Evolutionary conservation across 208 protist species (phyloP).

Genomic region (Trypanosoma scelopori): DNA sequence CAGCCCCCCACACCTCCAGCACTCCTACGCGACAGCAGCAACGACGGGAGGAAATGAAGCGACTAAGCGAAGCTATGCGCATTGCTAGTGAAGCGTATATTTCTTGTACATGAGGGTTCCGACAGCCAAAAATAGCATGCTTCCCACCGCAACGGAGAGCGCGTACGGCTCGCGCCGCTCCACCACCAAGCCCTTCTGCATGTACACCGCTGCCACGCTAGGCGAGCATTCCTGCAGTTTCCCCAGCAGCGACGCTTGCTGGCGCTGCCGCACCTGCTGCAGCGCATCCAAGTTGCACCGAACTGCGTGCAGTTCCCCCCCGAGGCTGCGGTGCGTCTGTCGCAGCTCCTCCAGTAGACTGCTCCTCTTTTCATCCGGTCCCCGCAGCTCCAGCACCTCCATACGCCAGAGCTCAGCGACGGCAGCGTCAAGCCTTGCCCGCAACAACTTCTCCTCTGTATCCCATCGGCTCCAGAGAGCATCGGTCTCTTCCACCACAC

Average conservation of each 20-base stretch:
- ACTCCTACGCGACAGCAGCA: neutral
- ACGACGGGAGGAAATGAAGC: constrained; percentile 1
- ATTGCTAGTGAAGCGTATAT: constrained; percentile 13
- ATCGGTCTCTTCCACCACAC: neutral
- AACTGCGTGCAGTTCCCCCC: neutral
- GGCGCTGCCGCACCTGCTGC: neutral
- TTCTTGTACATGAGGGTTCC: constrained; percentile 19
- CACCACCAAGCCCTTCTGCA: neutral
- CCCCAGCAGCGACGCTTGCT: neutral
- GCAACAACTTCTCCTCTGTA: constrained; percentile 13
- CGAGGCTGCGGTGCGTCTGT: neutral
- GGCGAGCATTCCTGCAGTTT: constrained; percentile 4
- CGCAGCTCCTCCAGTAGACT: neutral
- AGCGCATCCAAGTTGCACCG: neutral
- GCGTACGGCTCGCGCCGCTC: neutral
- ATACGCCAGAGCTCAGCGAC: neutral
- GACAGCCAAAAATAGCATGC: constrained; percentile 6
- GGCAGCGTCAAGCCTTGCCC: constrained; percentile 12
- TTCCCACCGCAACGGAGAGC: neutral
- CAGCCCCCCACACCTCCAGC: neutral
- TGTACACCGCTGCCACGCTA: neutral
- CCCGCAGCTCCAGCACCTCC: neutral
- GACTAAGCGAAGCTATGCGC: neutral
- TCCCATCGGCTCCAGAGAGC: constrained; percentile 1
- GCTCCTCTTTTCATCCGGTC: neutral